Conservation (phyloP, 371 early-diverging fungal genomes). For the Mucor circinelloides region DNA sequence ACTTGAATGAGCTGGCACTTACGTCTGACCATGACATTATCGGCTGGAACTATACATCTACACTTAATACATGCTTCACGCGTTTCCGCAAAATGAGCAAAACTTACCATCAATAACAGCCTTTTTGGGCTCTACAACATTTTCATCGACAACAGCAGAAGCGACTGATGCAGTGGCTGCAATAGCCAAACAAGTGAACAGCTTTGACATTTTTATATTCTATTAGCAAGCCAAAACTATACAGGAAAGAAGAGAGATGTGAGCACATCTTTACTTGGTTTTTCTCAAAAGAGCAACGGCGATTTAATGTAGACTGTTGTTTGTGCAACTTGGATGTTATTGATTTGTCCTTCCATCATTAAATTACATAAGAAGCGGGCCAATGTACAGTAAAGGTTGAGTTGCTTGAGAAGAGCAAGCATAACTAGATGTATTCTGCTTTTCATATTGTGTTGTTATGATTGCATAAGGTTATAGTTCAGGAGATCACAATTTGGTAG, state of each 20-base stretch:
- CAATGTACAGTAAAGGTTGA: too few relatives aligned
- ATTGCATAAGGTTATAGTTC: too few relatives aligned
- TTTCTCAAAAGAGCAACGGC: background rate
- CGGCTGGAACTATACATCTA: background rate
- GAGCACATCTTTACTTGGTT: background rate
- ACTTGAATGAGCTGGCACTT: too few relatives aligned
- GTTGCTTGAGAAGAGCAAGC: too few relatives aligned
- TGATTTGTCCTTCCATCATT: background rate
- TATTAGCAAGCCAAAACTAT: background rate
- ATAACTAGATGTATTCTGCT: too few relatives aligned
- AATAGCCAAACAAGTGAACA: background rate
- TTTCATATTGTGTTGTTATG: too few relatives aligned
- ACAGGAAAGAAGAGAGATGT: background rate
- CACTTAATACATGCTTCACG: background rate
- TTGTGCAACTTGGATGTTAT: background rate
- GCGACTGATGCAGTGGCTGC: background rate
- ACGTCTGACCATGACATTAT: conserved; percentile 21
- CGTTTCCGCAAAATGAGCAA: background rate
- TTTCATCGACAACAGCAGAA: background rate
- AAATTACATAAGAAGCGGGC: too few relatives aligned
- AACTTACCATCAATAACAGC: conserved; percentile 13
- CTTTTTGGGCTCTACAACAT: background rate
- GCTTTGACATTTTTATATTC: conserved; percentile 12
- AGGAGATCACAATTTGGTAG: too few relatives aligned
- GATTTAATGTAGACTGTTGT: background rate